Conservation (phyloP, 305 asterid species). For the Fraxinus baroniana region DNA sequence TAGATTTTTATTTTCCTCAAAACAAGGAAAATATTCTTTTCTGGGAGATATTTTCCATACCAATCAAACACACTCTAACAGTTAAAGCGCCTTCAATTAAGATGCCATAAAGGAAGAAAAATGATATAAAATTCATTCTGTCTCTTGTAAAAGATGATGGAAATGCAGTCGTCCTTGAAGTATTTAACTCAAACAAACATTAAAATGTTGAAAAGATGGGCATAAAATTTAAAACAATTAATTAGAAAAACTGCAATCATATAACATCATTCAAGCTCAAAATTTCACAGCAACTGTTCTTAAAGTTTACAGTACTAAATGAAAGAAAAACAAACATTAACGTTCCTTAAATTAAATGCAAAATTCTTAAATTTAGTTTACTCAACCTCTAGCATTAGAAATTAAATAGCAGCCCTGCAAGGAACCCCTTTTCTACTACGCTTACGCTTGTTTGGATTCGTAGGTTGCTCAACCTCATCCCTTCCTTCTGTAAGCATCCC, state of each 20-base stretch:
- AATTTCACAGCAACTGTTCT: not conserved
- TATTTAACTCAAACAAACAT: not conserved
- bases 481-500: not conserved
- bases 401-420: not conserved
- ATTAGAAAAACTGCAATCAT: not conserved
- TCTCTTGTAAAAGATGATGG: not conserved
- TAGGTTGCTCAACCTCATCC: not conserved
- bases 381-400: not conserved
- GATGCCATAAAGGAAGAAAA: not conserved
- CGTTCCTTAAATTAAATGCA: not conserved
- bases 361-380: not conserved
- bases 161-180: not conserved
- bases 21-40: too few relatives aligned
- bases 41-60: too few relatives aligned
- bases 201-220: not conserved
- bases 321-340: not conserved
- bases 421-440: conserved; percentile 4
- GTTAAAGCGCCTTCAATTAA: not conserved
- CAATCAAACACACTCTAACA: not conserved
- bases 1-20: too few relatives aligned
- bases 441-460: not conserved
- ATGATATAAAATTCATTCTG: not conserved
- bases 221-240: not conserved
- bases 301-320: not conserved
- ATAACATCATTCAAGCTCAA: not conserved